phyloP scores from a whole-genome alignment of 305 asterid species.

The Galium porrigens region DNA sequence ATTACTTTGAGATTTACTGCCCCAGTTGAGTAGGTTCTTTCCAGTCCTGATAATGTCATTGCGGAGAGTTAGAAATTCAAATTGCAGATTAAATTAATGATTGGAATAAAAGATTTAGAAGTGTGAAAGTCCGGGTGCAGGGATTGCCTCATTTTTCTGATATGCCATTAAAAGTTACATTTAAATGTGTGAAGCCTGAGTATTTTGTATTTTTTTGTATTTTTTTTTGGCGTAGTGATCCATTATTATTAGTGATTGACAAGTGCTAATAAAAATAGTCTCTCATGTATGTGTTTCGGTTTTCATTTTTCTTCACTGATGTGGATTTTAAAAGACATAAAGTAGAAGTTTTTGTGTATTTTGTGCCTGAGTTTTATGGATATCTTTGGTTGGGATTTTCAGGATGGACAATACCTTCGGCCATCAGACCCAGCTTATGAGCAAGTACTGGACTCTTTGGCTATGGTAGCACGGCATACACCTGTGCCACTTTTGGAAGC shows the following conservation, averaged over 20 bases:
- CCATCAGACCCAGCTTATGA: slow-evolving; percentile 98
- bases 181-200: neutral
- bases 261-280: neutral
- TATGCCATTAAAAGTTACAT: neutral
- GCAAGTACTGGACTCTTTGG: slow-evolving; percentile 95
- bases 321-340: neutral
- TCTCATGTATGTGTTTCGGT: neutral
- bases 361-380: neutral
- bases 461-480: slow-evolving; percentile 97
- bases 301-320: neutral
- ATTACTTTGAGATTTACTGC: neutral
- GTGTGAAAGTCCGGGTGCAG: neutral
- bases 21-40: neutral
- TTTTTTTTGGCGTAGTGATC: neutral
- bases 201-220: too few species aligned
- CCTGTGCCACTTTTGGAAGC: slow-evolving; percentile 97
- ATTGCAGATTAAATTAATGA: neutral
- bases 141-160: neutral
- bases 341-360: neutral
- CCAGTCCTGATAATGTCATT: neutral
- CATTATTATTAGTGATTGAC: neutral
- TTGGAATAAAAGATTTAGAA: neutral
- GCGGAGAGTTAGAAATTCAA: neutral
- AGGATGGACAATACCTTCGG: slow-evolving; percentile 99
- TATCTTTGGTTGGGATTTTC: slow-evolving; percentile 18